Evolutionary conservation across 768 basidiomycete species (phyloP).

Genomic region (Lepiota brunneoincarnata): DNA sequence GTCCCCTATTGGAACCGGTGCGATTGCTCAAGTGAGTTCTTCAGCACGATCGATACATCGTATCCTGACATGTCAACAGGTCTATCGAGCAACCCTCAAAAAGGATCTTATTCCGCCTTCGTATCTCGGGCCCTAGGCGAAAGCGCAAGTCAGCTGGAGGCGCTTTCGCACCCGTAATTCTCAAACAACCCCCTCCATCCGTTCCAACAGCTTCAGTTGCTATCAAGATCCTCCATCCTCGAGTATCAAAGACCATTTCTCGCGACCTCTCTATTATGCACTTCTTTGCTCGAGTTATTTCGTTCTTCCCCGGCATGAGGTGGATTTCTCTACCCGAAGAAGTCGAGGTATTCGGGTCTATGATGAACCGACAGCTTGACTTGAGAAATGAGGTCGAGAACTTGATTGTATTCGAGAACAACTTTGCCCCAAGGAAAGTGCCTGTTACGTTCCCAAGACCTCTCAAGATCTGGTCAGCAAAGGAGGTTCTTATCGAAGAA

Average conservation of each 20-base stretch:
- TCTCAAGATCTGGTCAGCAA: slow-evolving; percentile 74
- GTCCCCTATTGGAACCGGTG: slow-evolving; percentile 93
- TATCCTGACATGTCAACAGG: slow-evolving; percentile 37
- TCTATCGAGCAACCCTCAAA: slow-evolving; percentile 86
- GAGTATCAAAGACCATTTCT: slow-evolving; percentile 74
- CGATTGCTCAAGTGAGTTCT: slow-evolving; percentile 81
- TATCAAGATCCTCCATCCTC: slow-evolving; percentile 93
- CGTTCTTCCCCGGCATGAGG: slow-evolving; percentile 86
- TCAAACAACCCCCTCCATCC: slow-evolving; percentile 63
- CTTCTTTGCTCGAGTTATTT: slow-evolving; percentile 80
- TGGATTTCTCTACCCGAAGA: slow-evolving; percentile 97
- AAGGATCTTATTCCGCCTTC: slow-evolving; percentile 82
- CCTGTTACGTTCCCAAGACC: slow-evolving; percentile 91
- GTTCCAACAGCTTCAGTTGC: slow-evolving; percentile 88
- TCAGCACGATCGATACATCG: background rate
- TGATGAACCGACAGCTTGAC: slow-evolving; percentile 97
- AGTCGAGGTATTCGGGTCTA: slow-evolving; percentile 88
- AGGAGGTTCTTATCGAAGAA: slow-evolving; percentile 87
- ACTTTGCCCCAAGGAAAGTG: slow-evolving; percentile 77
- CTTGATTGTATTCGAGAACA: slow-evolving; percentile 77
- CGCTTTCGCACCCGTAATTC: slow-evolving; percentile 48
- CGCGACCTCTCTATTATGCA: slow-evolving; percentile 95
- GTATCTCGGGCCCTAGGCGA: slow-evolving; percentile 76
- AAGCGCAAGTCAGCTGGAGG: slow-evolving; percentile 45
- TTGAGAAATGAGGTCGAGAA: slow-evolving; percentile 89